Conservation (phyloP, 768 basidiomycete genomes). For the Lactifluus piperatus region DNA sequence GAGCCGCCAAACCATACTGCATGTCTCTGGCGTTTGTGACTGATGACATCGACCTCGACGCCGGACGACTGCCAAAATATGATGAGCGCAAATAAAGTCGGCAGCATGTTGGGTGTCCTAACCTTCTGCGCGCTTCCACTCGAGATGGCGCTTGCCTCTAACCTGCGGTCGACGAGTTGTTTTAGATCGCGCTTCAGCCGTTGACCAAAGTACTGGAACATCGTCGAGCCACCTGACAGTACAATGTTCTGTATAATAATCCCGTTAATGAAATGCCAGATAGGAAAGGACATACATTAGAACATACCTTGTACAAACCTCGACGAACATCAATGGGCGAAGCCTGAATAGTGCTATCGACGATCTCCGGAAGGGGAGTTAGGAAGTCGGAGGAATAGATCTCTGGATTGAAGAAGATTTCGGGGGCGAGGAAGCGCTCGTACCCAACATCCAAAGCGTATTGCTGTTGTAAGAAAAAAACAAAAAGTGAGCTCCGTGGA, state of each 20-base stretch:
- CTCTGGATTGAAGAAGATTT: conserved; percentile 99
- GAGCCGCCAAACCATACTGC: conserved; percentile 99
- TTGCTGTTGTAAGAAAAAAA: conserved; percentile 46
- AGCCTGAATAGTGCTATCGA: conserved; percentile 90
- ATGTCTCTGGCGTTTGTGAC: conserved; percentile 93
- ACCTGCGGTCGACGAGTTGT: conserved; percentile 83
- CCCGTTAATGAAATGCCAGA: background rate
- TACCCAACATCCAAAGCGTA: conserved; percentile 93
- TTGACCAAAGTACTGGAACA: conserved; percentile 99
- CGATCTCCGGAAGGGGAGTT: conserved; percentile 91
- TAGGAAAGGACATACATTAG: background rate
- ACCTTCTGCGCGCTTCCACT: conserved; percentile 76
- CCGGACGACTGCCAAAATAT: conserved; percentile 66
- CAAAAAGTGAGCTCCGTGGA: conserved; percentile 1
- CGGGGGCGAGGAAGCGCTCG: conserved; percentile 97
- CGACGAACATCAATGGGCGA: conserved; percentile 96
- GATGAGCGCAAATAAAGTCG: background rate
- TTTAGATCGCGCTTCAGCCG: conserved; percentile 93
- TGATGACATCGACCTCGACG: conserved; percentile 96
- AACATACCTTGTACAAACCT: conserved; percentile 84
- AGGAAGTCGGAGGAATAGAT: conserved; percentile 97
- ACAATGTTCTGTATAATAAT: conserved; percentile 76
- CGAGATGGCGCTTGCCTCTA: conserved; percentile 64
- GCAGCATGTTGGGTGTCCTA: conserved; percentile 19
- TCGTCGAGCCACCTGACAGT: conserved; percentile 92